These are phyloP conservation scores for Didymella lethalis DNA, from an alignment of 2,329 filamentous ascomycete species.

Conservation along the genomic window DNA sequence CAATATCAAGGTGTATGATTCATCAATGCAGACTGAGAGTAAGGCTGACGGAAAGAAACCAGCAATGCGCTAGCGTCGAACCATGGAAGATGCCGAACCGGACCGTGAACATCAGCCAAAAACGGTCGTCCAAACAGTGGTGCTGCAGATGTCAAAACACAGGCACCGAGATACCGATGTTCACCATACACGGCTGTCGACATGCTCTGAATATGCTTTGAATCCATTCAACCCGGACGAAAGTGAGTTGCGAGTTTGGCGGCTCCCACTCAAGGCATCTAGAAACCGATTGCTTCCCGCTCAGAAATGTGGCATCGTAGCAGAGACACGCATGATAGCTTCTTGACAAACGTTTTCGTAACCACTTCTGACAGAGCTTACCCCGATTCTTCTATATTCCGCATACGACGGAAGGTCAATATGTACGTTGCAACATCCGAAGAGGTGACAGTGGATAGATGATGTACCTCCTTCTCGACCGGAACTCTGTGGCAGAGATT, in stretches of 20 bases:
- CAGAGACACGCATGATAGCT: neutral
- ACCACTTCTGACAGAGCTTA: neutral
- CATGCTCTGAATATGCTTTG: neutral
- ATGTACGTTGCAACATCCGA: neutral
- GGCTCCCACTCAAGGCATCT: neutral
- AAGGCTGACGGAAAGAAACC: constrained; percentile 2
- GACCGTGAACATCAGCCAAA: neutral
- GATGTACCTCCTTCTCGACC: neutral
- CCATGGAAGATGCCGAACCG: neutral
- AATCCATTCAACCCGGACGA: neutral
- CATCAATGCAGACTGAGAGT: neutral
- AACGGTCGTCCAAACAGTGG: neutral
- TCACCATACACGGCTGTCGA: neutral
- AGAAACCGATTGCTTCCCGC: neutral
- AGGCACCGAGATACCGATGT: neutral
- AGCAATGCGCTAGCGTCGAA: constrained; percentile 1
- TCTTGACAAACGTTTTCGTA: neutral
- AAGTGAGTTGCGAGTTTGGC: neutral
- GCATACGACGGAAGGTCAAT: neutral
- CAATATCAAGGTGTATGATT: constrained; percentile 1
- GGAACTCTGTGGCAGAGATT: too few species aligned
- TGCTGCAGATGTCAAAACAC: neutral
- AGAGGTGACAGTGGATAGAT: neutral
- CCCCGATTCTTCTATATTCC: neutral
- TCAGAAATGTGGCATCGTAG: neutral